These are phyloP conservation scores for Fusarium nisikadoi DNA, from an alignment of 2,329 filamentous ascomycete genomes.

Conservation along the genomic window DNA sequence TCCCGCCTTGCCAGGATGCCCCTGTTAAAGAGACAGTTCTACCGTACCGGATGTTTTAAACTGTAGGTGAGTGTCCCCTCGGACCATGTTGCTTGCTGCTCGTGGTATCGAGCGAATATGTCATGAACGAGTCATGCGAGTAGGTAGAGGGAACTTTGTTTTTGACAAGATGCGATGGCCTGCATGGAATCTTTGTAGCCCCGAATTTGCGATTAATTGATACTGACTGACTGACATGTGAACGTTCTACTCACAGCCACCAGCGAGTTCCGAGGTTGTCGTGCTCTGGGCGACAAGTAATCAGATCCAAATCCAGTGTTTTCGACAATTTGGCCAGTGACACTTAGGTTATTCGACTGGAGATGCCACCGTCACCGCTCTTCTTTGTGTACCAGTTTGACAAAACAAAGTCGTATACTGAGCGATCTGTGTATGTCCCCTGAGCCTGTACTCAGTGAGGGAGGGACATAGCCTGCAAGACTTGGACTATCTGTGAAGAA, in stretches of 20 bases:
- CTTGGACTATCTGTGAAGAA: background rate
- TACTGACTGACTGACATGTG: constrained; percentile 2
- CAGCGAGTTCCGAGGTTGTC: background rate
- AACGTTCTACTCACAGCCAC: background rate
- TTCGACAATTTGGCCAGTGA: background rate
- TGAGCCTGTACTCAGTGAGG: background rate
- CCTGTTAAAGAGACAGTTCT: constrained; percentile 34
- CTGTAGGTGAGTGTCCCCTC: constrained; percentile 34
- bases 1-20: constrained; percentile 32
- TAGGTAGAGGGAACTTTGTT: constrained; percentile 5
- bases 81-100: constrained; percentile 14
- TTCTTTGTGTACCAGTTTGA: constrained; percentile 39
- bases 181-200: constrained; percentile 30
- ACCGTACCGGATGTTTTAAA: constrained; percentile 30
- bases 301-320: background rate
- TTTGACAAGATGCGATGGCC: background rate
- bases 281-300: background rate
- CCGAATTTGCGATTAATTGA: background rate
- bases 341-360: background rate
- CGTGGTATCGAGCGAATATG: constrained; percentile 8
- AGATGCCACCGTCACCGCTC: constrained; percentile 23
- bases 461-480: background rate
- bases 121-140: constrained; percentile 24
- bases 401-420: constrained; percentile 25
- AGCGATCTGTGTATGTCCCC: constrained; percentile 8